These are phyloP conservation scores for Saccharomycopsis olivae DNA, from an alignment of 805 yeast genomes.

Conservation along the genomic window DNA sequence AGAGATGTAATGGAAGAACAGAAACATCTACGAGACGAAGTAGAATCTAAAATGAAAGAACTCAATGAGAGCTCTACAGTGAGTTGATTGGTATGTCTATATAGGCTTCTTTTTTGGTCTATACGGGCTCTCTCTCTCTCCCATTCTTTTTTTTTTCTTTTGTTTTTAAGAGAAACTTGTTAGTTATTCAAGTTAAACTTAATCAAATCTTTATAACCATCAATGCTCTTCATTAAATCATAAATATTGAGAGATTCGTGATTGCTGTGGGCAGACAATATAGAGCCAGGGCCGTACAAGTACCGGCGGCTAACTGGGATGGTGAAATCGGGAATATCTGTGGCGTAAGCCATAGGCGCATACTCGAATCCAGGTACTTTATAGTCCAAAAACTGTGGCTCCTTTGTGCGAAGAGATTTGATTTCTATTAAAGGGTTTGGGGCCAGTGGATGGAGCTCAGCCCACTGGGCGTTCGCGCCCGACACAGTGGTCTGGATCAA, in stretches of 20 bases:
- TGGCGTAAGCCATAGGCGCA: slow-evolving; percentile 33
- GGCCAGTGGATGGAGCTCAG: neutral
- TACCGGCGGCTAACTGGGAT: slow-evolving; percentile 24
- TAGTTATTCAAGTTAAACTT: neutral
- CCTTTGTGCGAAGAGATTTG: slow-evolving; percentile 1
- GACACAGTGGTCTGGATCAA: slow-evolving; percentile 8
- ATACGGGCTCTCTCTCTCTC: too few relatives aligned
- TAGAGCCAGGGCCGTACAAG: slow-evolving; percentile 44
- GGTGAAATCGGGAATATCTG: slow-evolving; percentile 14
- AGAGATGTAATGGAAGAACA: slow-evolving; percentile 3
- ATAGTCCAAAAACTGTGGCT: slow-evolving; percentile 40
- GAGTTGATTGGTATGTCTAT: too few relatives aligned
- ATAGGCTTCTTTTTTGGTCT: too few relatives aligned
- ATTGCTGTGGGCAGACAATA: slow-evolving; percentile 41
- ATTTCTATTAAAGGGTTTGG: slow-evolving; percentile 25
- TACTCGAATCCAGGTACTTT: slow-evolving; percentile 58
- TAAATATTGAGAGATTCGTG: slow-evolving; percentile 32
- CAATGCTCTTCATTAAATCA: slow-evolving; percentile 31
- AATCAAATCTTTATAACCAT: slow-evolving; percentile 32
- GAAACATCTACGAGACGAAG: neutral
- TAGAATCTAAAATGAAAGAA: too few relatives aligned
- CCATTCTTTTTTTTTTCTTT: too few relatives aligned
- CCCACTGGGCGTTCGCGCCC: neutral
- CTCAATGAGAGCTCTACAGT: too few relatives aligned
- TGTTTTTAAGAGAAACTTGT: too few relatives aligned